These are phyloP conservation scores for Aureobasidium sp. DNA, from an alignment of 2,329 filamentous ascomycete species.

Conservation along the genomic window DNA sequence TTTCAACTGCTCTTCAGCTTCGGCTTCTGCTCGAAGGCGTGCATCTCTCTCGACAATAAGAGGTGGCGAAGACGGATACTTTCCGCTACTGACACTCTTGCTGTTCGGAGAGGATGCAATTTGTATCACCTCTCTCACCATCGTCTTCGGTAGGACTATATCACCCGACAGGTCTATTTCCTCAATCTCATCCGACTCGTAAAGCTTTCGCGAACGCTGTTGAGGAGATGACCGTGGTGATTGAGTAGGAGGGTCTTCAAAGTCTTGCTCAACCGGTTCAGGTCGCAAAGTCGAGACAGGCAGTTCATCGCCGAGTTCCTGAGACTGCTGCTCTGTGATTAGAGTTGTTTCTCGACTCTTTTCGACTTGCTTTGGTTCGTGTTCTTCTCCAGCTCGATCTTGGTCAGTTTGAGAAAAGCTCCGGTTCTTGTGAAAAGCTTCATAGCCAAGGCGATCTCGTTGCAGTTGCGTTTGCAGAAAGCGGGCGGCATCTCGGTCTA, in stretches of 20 bases:
- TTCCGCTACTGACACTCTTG: conserved; percentile 14
- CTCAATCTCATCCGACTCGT: conserved; percentile 1
- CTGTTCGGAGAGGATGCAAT: conserved; percentile 7
- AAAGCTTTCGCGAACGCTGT: not conserved
- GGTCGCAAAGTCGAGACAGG: not conserved
- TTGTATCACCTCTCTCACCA: not conserved
- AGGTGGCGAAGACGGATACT: conserved; percentile 15
- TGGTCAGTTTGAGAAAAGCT: not conserved
- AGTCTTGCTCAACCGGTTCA: not conserved
- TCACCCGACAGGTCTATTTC: conserved; percentile 12
- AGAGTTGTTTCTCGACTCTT: not conserved
- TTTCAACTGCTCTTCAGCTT: not conserved
- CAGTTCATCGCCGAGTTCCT: conserved; percentile 1
- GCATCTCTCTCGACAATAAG: conserved; percentile 1
- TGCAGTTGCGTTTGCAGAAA: conserved; percentile 17
- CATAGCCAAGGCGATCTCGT: not conserved
- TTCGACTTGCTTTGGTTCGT: not conserved
- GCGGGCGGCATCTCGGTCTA: conserved; percentile 17
- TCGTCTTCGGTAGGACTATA: not conserved
- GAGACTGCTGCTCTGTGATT: not conserved
- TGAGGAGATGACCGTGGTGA: not conserved
- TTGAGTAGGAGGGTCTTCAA: not conserved
- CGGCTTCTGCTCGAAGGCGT: not conserved
- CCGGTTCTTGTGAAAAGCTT: not conserved
- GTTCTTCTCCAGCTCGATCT: not conserved